These are phyloP conservation scores for Cryptococcus neoformans DNA, from an alignment of 1,284 basidiomycete species.

Conservation along the genomic window DNA sequence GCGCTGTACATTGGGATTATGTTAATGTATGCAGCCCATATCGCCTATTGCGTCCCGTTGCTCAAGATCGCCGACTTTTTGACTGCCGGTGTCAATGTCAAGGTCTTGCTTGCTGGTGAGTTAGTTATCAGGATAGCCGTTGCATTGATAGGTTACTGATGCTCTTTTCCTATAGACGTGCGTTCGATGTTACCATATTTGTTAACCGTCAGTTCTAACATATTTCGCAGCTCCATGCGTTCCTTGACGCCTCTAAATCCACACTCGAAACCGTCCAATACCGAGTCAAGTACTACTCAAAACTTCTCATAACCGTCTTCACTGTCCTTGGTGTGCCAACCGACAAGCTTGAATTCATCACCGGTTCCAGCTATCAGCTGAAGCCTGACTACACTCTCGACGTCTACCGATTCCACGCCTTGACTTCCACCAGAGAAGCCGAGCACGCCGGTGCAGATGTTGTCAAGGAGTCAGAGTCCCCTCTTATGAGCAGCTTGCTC, in stretches of 20 bases:
- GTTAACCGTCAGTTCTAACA: background rate
- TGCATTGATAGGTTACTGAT: background rate
- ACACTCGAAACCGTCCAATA: constrained; percentile 89
- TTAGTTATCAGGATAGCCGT: background rate
- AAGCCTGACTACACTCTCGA: constrained; percentile 91
- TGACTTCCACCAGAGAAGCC: constrained; percentile 88
- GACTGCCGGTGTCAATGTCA: constrained; percentile 85
- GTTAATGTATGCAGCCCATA: constrained; percentile 64
- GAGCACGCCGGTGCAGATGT: constrained; percentile 99
- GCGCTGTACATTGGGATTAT: background rate
- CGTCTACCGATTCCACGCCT: constrained; percentile 83
- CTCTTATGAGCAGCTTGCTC: constrained; percentile 83
- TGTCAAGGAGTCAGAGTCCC: constrained; percentile 94
- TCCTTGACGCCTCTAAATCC: constrained; percentile 97
- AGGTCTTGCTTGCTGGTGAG: constrained; percentile 80
- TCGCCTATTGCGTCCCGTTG: constrained; percentile 95
- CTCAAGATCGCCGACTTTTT: constrained; percentile 98
- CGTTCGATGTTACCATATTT: background rate
- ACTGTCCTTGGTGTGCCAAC: constrained; percentile 85
- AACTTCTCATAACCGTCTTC: constrained; percentile 79
- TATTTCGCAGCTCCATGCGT: constrained; percentile 80
- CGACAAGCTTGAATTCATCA: constrained; percentile 76
- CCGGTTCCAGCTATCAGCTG: constrained; percentile 80
- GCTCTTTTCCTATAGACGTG: constrained; percentile 7
- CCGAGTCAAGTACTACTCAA: constrained; percentile 87